Conservation (phyloP, 331 rosid genomes). For the Telfairia occidentalis region DNA sequence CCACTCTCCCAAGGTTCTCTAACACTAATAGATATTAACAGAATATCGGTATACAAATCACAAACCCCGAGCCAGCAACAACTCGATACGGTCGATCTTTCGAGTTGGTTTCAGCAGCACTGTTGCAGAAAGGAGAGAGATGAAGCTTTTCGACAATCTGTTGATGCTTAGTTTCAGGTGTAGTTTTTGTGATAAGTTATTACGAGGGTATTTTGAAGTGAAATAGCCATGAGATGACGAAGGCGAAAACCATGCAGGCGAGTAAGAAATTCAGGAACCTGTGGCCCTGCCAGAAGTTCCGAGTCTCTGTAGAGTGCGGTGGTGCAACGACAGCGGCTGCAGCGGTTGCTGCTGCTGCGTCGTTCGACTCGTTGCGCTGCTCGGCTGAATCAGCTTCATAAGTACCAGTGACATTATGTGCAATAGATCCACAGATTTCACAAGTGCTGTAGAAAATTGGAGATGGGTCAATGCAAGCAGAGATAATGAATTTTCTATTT, state of each 20-base stretch:
- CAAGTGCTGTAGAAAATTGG: constrained; percentile 32
- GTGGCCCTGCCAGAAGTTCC: constrained; percentile 46
- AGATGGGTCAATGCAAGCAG: background rate
- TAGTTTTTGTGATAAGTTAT: background rate
- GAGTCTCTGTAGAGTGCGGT: constrained; percentile 23
- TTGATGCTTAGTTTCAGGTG: background rate
- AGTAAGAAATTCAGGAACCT: constrained; percentile 40
- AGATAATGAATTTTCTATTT: background rate
- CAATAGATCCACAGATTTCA: constrained; percentile 44
- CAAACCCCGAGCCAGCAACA: constrained; percentile 5
- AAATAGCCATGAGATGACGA: constrained; percentile 42
- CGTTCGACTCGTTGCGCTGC: constrained; percentile 32
- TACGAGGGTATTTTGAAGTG: constrained; percentile 42
- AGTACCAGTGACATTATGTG: constrained; percentile 31
- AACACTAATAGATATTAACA: constrained; percentile 21
- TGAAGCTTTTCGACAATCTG: background rate
- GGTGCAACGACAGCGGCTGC: constrained; percentile 16
- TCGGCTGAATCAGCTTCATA: constrained; percentile 28
- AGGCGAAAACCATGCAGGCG: constrained; percentile 39
- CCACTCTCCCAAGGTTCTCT: background rate
- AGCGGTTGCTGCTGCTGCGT: constrained; percentile 15
- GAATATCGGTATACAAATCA: constrained; percentile 11
- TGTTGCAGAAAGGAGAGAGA: background rate
- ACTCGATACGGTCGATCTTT: background rate
- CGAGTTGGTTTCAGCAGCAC: background rate